phyloP scores from a whole-genome alignment of 805 yeast species.

The Cyberlindnera americana region DNA sequence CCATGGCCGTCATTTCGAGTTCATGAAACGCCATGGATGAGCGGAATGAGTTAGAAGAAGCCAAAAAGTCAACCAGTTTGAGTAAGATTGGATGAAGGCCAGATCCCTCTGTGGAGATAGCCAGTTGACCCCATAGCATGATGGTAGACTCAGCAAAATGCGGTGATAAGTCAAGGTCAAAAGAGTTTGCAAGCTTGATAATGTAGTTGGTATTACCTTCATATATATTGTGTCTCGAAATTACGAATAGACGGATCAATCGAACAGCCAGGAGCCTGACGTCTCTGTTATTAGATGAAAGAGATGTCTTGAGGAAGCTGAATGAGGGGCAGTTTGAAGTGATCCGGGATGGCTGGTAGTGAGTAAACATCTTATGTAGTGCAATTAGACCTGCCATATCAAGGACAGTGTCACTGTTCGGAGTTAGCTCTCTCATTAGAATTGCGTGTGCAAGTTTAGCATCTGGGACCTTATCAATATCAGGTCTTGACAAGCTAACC shows the following conservation, averaged over 20 bases:
- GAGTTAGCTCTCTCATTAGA: conserved; percentile 1
- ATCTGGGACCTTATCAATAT: conserved; percentile 13
- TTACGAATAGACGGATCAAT: conserved; percentile 48
- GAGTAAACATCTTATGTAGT: conserved; percentile 46
- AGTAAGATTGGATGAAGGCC: conserved; percentile 62
- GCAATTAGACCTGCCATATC: conserved; percentile 43
- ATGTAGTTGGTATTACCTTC: conserved; percentile 44
- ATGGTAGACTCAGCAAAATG: conserved; percentile 58
- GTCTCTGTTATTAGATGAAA: conserved; percentile 47
- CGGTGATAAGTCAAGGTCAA: conserved; percentile 34
- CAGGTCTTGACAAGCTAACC: conserved; percentile 31
- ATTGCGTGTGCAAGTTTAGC: conserved; percentile 5
- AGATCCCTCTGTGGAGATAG: conserved; percentile 61
- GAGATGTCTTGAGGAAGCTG: conserved; percentile 37
- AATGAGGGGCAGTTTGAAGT: conserved; percentile 31
- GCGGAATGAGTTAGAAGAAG: conserved; percentile 60
- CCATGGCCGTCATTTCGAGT: conserved; percentile 53
- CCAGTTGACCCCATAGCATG: conserved; percentile 62
- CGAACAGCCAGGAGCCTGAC: conserved; percentile 51
- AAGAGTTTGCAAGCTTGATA: conserved; percentile 38
- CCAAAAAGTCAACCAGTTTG: conserved; percentile 62
- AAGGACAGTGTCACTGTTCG: conserved; percentile 24
- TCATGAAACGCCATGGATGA: conserved; percentile 67
- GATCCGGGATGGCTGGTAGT: conserved; percentile 47
- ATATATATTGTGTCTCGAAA: conserved; percentile 36